Conservation (phyloP, 192 early-diverging fungal genomes). For the Coemansia sp. region DNA sequence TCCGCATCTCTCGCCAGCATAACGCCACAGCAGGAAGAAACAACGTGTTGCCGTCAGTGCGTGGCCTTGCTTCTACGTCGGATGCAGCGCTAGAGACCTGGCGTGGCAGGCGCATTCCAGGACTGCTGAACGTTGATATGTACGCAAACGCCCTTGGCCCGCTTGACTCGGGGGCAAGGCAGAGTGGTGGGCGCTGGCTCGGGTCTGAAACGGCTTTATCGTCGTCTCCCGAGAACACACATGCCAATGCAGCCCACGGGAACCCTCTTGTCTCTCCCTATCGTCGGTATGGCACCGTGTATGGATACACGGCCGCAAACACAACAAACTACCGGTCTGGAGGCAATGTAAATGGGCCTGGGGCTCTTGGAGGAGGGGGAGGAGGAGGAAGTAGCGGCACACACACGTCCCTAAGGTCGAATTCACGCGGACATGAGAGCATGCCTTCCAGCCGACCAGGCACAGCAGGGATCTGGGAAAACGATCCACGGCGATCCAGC, state of each 20-base stretch:
- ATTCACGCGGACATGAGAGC: conserved; percentile 32
- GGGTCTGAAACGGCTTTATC: conserved; percentile 10
- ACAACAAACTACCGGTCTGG: conserved; percentile 1
- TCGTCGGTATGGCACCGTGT: conserved; percentile 47
- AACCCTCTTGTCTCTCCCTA: conserved; percentile 39
- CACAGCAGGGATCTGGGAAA: conserved; percentile 36
- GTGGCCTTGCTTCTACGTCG: background rate
- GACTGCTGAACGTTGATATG: conserved; percentile 23
- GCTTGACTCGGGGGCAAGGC: conserved; percentile 10
- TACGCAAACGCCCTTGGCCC: conserved; percentile 21
- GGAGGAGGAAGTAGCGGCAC: conserved; percentile 1
- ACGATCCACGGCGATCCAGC: conserved; percentile 41
- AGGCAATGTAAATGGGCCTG: background rate
- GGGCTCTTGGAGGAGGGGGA: background rate
- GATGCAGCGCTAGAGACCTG: conserved; percentile 33
- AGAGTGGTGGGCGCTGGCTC: background rate
- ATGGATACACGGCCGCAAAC: conserved; percentile 33
- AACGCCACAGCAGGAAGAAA: conserved; percentile 12
- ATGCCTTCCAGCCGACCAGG: conserved; percentile 10
- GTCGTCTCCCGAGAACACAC: conserved; percentile 18
- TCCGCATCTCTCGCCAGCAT: conserved; percentile 39
- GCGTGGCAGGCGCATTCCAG: conserved; percentile 44
- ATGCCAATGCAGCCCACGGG: background rate
- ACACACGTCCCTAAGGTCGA: background rate
- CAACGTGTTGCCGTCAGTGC: conserved; percentile 11